Percentiles rank a stretch among this genome's conserved stretches.
Conservation (phyloP, 768 basidiomycete genomes). For the Calocera cornea region DNA sequence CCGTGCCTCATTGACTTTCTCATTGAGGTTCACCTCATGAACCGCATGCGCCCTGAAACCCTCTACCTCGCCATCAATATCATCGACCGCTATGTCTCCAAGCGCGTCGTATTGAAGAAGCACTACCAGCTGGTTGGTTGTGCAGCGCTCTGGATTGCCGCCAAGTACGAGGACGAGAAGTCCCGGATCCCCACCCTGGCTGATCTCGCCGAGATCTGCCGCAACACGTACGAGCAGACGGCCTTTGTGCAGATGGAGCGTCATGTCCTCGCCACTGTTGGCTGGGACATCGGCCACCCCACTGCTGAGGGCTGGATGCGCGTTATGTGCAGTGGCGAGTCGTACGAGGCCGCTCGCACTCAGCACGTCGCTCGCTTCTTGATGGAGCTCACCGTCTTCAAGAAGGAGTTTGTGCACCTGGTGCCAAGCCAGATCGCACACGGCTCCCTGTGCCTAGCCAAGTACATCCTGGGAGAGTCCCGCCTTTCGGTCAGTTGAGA, state of each 20-base stretch:
- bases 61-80: conserved; percentile 98
- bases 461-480: conserved; percentile 70
- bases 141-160: conserved; percentile 96
- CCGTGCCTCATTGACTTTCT: conserved; percentile 97
- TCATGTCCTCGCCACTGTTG: conserved; percentile 88
- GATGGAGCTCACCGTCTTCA: conserved; percentile 98
- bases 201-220: conserved; percentile 89
- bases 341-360: conserved; percentile 75
- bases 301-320: conserved; percentile 97
- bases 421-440: conserved; percentile 75
- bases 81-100: conserved; percentile 96
- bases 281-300: conserved; percentile 93
- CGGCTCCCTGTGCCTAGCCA: conserved; percentile 79
- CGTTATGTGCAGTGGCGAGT: conserved; percentile 37
- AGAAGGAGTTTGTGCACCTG: conserved; percentile 85
- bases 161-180: conserved; percentile 98
- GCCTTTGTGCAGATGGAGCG: conserved; percentile 99
- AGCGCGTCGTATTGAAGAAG: conserved; percentile 95
- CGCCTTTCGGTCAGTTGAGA: conserved; percentile 40
- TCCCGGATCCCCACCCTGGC: conserved; percentile 93
- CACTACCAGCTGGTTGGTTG: conserved; percentile 99
- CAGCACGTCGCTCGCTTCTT: conserved; percentile 94
- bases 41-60: conserved; percentile 94
- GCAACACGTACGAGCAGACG: conserved; percentile 89
- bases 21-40: conserved; percentile 95